These are phyloP conservation scores for Limnomonas spitsbergensis DNA, from an alignment of 139 green algal species.

Conservation along the genomic window DNA sequence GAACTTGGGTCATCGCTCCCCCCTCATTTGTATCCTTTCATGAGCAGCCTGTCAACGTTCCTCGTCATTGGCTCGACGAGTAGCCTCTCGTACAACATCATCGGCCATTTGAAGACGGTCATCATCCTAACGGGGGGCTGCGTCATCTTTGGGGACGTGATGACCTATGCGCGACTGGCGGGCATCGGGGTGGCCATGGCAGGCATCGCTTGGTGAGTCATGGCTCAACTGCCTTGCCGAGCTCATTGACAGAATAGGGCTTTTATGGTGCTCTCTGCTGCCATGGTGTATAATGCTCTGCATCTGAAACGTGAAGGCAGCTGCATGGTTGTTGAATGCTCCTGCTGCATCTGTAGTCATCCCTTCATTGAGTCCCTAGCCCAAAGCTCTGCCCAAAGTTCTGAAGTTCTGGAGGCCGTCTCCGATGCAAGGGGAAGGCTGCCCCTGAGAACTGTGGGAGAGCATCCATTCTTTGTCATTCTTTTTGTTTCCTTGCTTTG, in stretches of 20 bases:
- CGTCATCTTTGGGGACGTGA: constrained; percentile 80
- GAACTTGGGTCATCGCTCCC: no score
- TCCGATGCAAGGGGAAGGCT: background rate
- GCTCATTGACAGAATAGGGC: background rate
- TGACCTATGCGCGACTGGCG: constrained; percentile 70
- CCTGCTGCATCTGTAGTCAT: no score
- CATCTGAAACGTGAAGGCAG: background rate
- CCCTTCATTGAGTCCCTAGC: no score
- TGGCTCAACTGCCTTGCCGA: background rate
- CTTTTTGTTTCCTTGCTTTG: background rate
- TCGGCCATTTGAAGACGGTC: constrained; percentile 67
- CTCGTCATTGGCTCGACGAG: constrained; percentile 68
- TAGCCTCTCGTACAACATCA: constrained; percentile 83
- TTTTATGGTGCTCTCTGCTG: background rate
- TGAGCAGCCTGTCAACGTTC: constrained; percentile 79
- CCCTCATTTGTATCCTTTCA: constrained; percentile 34
- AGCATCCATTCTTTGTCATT: background rate
- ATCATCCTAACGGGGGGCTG: constrained; percentile 79
- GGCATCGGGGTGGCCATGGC: constrained; percentile 73
- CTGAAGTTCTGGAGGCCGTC: background rate
- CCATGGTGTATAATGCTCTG: background rate
- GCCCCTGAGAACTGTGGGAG: no score
- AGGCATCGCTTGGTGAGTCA: constrained; percentile 75
- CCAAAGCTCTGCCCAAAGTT: background rate
- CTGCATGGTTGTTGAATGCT: no score